Base-by-base conservation (phyloP, 2,329 filamentous ascomycete genomes). In the Arthrinium puccinioides region DNA sequence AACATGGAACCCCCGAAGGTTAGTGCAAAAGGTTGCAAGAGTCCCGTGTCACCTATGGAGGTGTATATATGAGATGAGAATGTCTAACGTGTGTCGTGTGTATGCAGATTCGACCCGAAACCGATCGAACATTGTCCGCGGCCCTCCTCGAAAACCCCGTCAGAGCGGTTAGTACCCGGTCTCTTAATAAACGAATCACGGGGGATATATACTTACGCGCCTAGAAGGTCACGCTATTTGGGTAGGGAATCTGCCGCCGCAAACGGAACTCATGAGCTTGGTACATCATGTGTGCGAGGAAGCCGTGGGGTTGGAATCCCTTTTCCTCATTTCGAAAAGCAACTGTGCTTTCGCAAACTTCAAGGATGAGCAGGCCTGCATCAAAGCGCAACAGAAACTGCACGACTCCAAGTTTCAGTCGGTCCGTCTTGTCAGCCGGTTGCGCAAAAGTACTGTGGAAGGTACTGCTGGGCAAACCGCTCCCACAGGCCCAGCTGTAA, bases 271-370 rank as follows among this genome's bases (percentile, higher is more conserved):
- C 10, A 80, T 87, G 61, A 84, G 76, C 41, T 66, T 97, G n/a
- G 94, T 96, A 36, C 79, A 92, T 42, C 86, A 96, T 56, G 92
- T 96, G 40, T 94, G 86, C 43, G 79, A 77, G 44, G 83, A 89
- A 46, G 82, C 87, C 0, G 74, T 72, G 0, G 76, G 88, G 2
- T 77, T 97, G 16, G 85, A 95, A 56, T 95, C 88, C 32, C 67
- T 97, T 1, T 96, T 97, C 48, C 66, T 97, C 24, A 97, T 97
- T 27, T 90, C 89, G 0, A 96, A 96, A 59, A 96, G 89, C 57
- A 96, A 96, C 55, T 97, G 90, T 54, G 90, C 89, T 0, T 97
- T 97, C 64, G 87, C 94, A 46, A 97, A 97, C 54, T 97, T 94
- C 58, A 85, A 82, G 44, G 84, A 87, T 35, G 88, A 95, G 51